Evolutionary conservation across 2,329 filamentous ascomycete genomes (phyloP).

Genomic region (Trichoderma sp.): DNA sequence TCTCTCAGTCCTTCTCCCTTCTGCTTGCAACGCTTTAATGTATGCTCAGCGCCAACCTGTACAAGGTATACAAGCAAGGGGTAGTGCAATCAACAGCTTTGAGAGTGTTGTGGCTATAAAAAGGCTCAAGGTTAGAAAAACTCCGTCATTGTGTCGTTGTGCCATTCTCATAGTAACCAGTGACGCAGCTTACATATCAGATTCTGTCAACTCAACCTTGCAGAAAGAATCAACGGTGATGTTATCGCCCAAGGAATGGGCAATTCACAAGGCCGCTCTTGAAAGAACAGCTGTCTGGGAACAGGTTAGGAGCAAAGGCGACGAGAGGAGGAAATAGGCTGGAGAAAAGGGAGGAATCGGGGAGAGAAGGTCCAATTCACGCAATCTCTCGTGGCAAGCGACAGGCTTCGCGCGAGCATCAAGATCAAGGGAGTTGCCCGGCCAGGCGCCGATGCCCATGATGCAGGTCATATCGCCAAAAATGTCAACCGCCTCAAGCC

Average conservation of each 20-base stretch:
- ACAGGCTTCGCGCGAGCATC: neutral
- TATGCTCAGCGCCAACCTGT: neutral
- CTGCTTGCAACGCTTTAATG: neutral
- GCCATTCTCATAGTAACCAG: neutral
- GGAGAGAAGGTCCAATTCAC: neutral
- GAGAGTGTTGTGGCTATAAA: neutral
- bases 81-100: neutral
- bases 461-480: slow-evolving; percentile 18
- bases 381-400: slow-evolving; percentile 13
- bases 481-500: neutral
- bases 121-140: neutral
- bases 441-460: neutral
- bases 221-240: neutral
- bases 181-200: neutral
- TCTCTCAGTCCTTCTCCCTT: neutral
- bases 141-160: neutral
- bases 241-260: neutral
- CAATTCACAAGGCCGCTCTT: neutral
- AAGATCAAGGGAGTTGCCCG: slow-evolving; percentile 13
- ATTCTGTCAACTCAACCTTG: neutral
- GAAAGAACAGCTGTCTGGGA: neutral
- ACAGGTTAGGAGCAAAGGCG: neutral
- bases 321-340: neutral
- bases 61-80: neutral
- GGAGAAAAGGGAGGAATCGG: neutral